Evolutionary conservation across 495 filamentous ascomycete genomes (phyloP).

Genomic region (Talaromyces proteolyticus): DNA sequence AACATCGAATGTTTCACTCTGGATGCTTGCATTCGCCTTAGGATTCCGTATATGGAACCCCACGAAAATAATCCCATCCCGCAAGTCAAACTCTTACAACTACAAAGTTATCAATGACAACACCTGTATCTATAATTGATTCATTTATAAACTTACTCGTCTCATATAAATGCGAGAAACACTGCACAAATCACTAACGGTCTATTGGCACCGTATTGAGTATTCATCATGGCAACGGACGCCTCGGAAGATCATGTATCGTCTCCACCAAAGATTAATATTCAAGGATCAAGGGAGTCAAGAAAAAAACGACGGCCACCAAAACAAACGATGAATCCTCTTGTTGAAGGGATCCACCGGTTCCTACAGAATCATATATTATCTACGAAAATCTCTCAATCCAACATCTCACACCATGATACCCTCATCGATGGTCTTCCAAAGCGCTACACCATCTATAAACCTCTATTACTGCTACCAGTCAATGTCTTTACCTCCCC

Average conservation of each 20-base stretch:
- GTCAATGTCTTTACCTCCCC: slow-evolving; percentile 47
- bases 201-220: no score
- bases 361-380: slow-evolving; percentile 19
- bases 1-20: no score
- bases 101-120: neutral
- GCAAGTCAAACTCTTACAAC: neutral
- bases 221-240: no score
- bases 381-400: slow-evolving; percentile 22
- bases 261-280: no score
- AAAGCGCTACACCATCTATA: slow-evolving; percentile 63
- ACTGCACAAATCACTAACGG: no score
- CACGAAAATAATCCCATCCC: neutral
- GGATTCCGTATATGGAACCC: neutral
- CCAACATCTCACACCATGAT: slow-evolving; percentile 57
- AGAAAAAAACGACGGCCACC: neutral
- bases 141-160: no score
- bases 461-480: slow-evolving; percentile 63
- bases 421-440: slow-evolving; percentile 42
- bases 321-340: neutral
- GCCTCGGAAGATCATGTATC: no score
- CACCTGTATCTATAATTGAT: no score
- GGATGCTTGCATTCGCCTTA: no score
- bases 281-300: neutral
- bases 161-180: no score
- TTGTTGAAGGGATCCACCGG: neutral